Conservation (phyloP, 148 eudicot genomes). For the Cornus florida region DNA sequence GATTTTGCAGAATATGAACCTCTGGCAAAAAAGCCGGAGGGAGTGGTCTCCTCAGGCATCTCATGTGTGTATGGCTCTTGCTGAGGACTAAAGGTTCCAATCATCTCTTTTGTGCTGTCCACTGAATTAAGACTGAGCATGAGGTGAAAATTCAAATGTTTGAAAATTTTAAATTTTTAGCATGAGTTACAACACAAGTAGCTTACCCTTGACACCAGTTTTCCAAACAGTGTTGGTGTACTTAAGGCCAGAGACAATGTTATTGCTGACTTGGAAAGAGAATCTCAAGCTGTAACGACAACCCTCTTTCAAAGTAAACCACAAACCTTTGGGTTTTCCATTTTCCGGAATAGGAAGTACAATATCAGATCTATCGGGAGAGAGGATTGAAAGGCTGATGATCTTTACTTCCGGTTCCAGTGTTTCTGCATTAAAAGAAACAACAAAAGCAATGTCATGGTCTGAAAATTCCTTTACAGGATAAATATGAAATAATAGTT, state of each 20-base stretch:
- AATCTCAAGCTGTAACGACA: constrained; percentile 50
- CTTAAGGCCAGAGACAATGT: constrained; percentile 54
- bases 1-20: constrained; percentile 50
- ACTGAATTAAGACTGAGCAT: constrained; percentile 26
- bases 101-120: constrained; percentile 52
- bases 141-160: neutral
- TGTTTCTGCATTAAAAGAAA: constrained; percentile 31
- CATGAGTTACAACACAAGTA: neutral
- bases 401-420: constrained; percentile 58
- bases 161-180: neutral
- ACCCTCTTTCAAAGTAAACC: constrained; percentile 62
- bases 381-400: constrained; percentile 43
- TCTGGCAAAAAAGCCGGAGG: constrained; percentile 54
- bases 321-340: constrained; percentile 50
- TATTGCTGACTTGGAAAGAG: constrained; percentile 42
- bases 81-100: constrained; percentile 62
- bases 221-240: constrained; percentile 59
- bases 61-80: constrained; percentile 48
- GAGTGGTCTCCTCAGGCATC: constrained; percentile 56
- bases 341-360: constrained; percentile 47
- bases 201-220: constrained; percentile 53
- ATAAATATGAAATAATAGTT: no score
- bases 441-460: neutral
- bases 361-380: constrained; percentile 46
- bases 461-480: neutral